Evolutionary conservation across 202 grass and related monocot species (phyloP), one percentile per base, ranked within the genome.

Genomic region (Bolboschoenoplectus hybrid): DNA sequence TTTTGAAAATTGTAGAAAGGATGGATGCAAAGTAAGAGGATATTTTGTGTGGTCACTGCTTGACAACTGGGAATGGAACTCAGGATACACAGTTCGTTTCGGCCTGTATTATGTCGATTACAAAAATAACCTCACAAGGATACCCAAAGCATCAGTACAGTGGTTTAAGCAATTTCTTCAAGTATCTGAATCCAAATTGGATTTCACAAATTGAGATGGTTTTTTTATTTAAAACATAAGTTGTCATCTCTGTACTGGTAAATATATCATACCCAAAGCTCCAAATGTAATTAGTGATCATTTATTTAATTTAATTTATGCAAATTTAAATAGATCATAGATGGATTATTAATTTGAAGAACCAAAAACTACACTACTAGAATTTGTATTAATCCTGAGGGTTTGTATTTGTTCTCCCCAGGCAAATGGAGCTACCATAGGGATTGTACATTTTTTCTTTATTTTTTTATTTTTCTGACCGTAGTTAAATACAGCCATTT

Each of bases 61-160:
- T 0, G 95, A 98, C 55, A 96, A 96, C 81, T 96, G 93, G 93
- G 96, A 98, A 75, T 94, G 93, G 96, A 96, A 96, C 85, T 92
- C 91, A 19, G 91, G 93, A 84, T 96, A 98, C 87, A 98, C 88
- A 9, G 93, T 96, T 84, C 82, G 91, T 0, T 98, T 98, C 61
- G 93, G 93, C 0, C 89, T 98, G n/a, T 94, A 95, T 86, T 96
- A 91, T 72, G 61, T 94, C 65, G 89, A 98, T 87, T 94, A 88
- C 85, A 84, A 87, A 43, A 94, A 98, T 87, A 98, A 98, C 74
- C 82, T 95, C 19, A 98, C 91, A 4, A 92, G 91, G 86, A 92
- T 94, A 64, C 93, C 93, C 50, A 98, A 98, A 89, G 89, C 87
- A 14, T 98, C 96, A 14, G 91, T 83, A 2, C 52, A 90, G 44